Evolutionary conservation across 768 basidiomycete species (phyloP), one percentile per base, ranked within the genome.

Genomic region (Kwoniella botswanensis): DNA sequence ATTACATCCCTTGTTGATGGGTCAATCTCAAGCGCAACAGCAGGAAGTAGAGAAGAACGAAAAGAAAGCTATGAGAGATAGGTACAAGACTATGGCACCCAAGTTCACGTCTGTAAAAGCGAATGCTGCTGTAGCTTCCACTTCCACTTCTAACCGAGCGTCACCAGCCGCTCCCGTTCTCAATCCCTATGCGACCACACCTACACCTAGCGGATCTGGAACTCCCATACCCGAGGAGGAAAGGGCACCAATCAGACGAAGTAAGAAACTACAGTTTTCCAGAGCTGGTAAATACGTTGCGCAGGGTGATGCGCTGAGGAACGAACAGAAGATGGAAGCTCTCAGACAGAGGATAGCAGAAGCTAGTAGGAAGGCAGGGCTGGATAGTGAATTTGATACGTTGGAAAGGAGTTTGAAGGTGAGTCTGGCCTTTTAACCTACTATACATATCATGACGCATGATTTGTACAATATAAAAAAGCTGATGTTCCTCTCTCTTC

Each of bases 71-170:
- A 75, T 78, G 60, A 93, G 95, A 83, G 93, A 97, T 83, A 86
- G 92, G 71, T 97, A 97, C 84, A 96, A 95, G 82, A 76, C 96
- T 18, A 98, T 99, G 95, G 94, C 95, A 73, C 97, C 97, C 61
- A 99, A 99, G 84, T 99, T 98, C 83, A 93, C 95, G 0, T 93
- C 93, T 3, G 94, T 96, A 84, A 94, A 91, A 86, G 93, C 90
- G 21, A 59, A 86, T 75, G 42, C 56, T 66, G 52, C 26, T 54
- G 35, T 35, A 35, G 22, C 59, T 24, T 71, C 68, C 26, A 67
- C 72, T 71, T 17, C 77, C 57, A 2, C 10, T 7, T 42, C 65
- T 26, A 53, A 55, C 3, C 89, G 93, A n/a, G 91, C 89, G 69
- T 86, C 86, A 2, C 89, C 91, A 4, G 89, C 90, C 0, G 76